Evolutionary conservation across 192 early-diverging fungal species (phyloP).

Genomic region (Phlyctochytrium bullatum): DNA sequence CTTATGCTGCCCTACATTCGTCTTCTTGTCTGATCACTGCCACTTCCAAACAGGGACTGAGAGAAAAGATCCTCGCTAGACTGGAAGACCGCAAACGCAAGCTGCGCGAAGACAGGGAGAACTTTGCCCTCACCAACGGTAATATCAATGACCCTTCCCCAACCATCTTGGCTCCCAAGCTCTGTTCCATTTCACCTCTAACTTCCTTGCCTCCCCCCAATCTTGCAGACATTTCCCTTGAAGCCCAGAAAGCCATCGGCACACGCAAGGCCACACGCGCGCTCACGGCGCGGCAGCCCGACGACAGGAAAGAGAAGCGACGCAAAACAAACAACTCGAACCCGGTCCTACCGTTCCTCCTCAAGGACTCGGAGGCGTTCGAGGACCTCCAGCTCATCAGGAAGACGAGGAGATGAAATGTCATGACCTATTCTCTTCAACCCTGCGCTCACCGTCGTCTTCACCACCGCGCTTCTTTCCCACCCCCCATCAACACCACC

Average conservation of each 20-base stretch:
- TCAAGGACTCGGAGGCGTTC: conserved; percentile 26
- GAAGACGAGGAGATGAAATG: conserved; percentile 1
- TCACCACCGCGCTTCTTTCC: too few species aligned
- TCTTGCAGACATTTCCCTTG: conserved; percentile 28
- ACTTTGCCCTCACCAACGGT: conserved; percentile 70
- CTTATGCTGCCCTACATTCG: too few species aligned
- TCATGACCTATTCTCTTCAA: too few species aligned
- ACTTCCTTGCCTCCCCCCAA: neutral
- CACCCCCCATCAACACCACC: too few species aligned
- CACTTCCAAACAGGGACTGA: conserved; percentile 55
- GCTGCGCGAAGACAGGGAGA: conserved; percentile 81
- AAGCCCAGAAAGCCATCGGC: conserved; percentile 34
- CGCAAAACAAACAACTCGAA: conserved; percentile 24
- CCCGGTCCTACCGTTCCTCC: conserved; percentile 14
- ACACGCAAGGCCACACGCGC: conserved; percentile 44
- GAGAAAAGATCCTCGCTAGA: conserved; percentile 70
- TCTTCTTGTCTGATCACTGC: neutral
- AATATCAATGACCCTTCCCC: conserved; percentile 1
- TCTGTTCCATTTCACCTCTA: conserved; percentile 1
- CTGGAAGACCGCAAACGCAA: conserved; percentile 77
- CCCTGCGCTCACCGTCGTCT: too few species aligned
- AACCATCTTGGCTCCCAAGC: neutral
- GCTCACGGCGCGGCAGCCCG: conserved; percentile 37
- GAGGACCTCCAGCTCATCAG: conserved; percentile 14
- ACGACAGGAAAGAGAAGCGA: conserved; percentile 38